A percentile compares a stretch with the other conserved stretches of the same genome.
phyloP scores from a whole-genome alignment of 2,329 filamentous ascomycete genomes.

The Immersiporthe knoxdaviesiana region DNA sequence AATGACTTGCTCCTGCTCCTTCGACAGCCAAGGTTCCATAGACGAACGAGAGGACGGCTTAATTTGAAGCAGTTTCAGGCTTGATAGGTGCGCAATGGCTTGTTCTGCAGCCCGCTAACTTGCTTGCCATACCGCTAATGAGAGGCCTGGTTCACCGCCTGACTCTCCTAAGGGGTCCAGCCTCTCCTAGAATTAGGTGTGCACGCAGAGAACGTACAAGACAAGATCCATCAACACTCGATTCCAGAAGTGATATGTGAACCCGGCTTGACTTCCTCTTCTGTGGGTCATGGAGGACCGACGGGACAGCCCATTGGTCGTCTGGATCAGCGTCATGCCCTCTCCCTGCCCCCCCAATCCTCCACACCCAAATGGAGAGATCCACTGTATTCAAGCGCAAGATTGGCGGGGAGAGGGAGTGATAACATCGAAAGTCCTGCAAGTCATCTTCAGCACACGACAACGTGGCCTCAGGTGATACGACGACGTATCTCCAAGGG shows the following conservation, averaged over 20 bases:
- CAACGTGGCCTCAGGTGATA: neutral
- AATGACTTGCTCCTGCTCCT: too few species aligned
- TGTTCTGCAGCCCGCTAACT: too few species aligned
- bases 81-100: too few species aligned
- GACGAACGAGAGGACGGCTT: too few species aligned
- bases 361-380: neutral
- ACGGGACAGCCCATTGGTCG: neutral
- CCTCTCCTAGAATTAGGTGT: too few species aligned
- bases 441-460: neutral
- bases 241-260: neutral
- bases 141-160: too few species aligned
- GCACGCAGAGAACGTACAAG: neutral
- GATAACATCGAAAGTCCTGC: neutral
- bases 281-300: neutral
- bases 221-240: neutral
- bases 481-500: neutral
- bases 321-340: neutral
- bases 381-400: neutral
- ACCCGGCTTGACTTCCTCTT: neutral
- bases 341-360: neutral
- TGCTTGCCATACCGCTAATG: too few species aligned
- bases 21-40: too few species aligned
- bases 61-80: too few species aligned
- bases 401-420: neutral
- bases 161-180: too few species aligned